Conservation (phyloP, 2,329 filamentous ascomycete species). For the Paraconiothyrium sp. region DNA sequence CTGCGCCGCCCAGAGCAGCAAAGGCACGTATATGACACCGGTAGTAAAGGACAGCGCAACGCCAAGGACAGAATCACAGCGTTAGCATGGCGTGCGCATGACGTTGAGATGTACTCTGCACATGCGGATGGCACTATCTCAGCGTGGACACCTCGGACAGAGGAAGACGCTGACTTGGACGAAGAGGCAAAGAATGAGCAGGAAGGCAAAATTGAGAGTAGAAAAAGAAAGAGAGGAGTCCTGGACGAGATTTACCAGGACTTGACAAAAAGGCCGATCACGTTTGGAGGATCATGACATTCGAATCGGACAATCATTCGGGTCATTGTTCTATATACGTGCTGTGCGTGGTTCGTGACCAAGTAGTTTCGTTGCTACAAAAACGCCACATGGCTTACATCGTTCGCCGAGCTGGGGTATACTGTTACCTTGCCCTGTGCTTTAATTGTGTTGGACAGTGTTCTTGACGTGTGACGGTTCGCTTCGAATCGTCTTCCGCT, state of each 20-base stretch:
- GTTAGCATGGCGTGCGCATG: slow-evolving; percentile 77
- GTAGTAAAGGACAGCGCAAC: slow-evolving; percentile 51
- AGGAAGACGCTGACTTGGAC: slow-evolving; percentile 55
- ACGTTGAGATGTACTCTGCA: slow-evolving; percentile 80
- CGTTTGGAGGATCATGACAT: slow-evolving; percentile 54
- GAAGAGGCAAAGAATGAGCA: slow-evolving; percentile 53
- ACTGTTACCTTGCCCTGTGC: neutral
- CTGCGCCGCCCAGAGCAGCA: slow-evolving; percentile 68
- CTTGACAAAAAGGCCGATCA: slow-evolving; percentile 76
- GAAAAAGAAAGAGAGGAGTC: slow-evolving; percentile 76
- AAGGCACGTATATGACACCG: slow-evolving; percentile 22
- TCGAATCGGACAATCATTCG: neutral
- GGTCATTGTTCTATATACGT: neutral
- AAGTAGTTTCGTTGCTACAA: neutral
- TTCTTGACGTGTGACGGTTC: neutral
- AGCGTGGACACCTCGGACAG: slow-evolving; percentile 75
- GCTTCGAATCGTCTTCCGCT: neutral
- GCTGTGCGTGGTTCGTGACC: neutral
- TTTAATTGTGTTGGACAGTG: neutral
- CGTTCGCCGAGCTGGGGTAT: neutral
- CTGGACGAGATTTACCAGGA: slow-evolving; percentile 83
- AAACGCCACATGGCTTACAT: neutral
- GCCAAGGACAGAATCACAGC: slow-evolving; percentile 68
- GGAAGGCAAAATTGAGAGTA: slow-evolving; percentile 44
- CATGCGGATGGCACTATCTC: slow-evolving; percentile 86